Evolutionary conservation across 306 rosid genomes (phyloP).

Genomic region (cucumber (Cucumis sativus)): Cucumber_9930_V3 NC_026655.2:26973501-26974000

Average conservation of each 20-base stretch:
- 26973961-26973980: conserved; percentile 10
- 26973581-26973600: no score
- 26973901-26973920: conserved; percentile 11
- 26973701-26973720: conserved; percentile 4
- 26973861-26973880: background rate
- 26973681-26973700: background rate
- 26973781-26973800: background rate
- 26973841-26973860: background rate
- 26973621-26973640: no score
- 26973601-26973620: no score
- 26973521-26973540: no score
- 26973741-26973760: background rate
- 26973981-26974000: conserved; percentile 27
- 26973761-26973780: background rate
- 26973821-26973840: background rate
- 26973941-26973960: conserved; percentile 7
- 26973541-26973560: no score
- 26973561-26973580: no score
- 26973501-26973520: no score
- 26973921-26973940: conserved; percentile 24
- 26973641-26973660: no score
- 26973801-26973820: background rate
- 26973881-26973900: background rate
- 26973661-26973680: conserved; percentile 2
- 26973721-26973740: background rate